Base-by-base conservation (phyloP, 805 yeast species). In the Candida orba region DNA sequence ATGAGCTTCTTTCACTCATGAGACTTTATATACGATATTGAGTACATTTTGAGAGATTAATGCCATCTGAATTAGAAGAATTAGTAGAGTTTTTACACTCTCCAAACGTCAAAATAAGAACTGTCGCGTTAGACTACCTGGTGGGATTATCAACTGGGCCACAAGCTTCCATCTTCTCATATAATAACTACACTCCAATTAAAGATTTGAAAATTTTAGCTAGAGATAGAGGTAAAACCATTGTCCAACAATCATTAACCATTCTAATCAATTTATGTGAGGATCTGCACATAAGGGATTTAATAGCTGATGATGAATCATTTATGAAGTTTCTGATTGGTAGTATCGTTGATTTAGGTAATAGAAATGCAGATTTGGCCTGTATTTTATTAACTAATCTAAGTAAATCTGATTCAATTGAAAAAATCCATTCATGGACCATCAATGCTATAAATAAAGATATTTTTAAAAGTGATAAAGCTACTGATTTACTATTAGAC, bases 231-330 rank as follows among this genome's bases (percentile, higher is more conserved):
- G 79, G 80, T 6, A 69, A 70, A 52, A 70, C 76, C 31, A 67
- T 73, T 18, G 84, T 80, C 8, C 74, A 71, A 44, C 82, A 82
- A 49, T 76, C 96, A 0, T 66, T 84, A 15, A 88, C 96, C 0
- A 86, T 84, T 29, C 67, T 93, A 54, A 86, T 84, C 9, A 93
- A 93, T 58, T 64, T 91, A 45, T 84, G 95, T 63, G 93, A 79
- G 51, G 88, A 84, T 59, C 52, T 60, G 4, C 66, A 67, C 17
- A 74, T 88, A 57, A 75, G 96, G 54, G 71, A 72, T 37, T 54
- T 80, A 46, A 73, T 91, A 20, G 84, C 79, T 6, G 71, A 75
- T 24, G 95, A 91, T 59, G 68, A 65, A 14, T 67, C 67, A 8
- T 87, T 81, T 58, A 47, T 72, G 48, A 68, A 65, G 50, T 75